Evolutionary conservation across 2,329 filamentous ascomycete genomes (phyloP), one percentile per base, ranked within the genome.

Genomic region (Ophiocordyceps australis): DNA sequence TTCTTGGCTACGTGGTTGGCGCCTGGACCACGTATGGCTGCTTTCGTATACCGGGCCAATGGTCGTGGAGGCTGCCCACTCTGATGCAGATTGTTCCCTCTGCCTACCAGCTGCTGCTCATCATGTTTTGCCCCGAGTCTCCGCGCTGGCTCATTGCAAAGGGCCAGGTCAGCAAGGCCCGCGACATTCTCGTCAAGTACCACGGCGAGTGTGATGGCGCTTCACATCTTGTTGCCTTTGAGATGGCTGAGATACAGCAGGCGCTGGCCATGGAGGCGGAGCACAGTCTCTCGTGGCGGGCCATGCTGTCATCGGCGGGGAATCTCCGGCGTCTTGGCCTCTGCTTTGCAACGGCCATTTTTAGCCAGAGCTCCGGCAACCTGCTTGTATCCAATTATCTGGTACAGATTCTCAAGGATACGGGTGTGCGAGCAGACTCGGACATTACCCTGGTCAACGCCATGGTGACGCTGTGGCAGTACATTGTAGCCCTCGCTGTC

Each of bases 61-160:
- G 61, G 63, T 52, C 53, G 1, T 62, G 58, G 64, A 49, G 59
- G 23, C 47, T 66, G 12, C 66, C 65, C 0, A 59, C 59, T 2
- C 45, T 68, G 4, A 39, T 65, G 3, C 66, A 71, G 38, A 54
- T 56, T 22, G 31, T 57, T 5, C 59, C 54, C 49, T 40, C 53
- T 2, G 37, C 33, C 1, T 48, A 47, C 16, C 49, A 62, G 32
- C 48, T 65, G 12, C 28, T 43, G 8, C 53, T 59, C 27, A 43
- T 61, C 26, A 52, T 49, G 34, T 58, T 65, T 26, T 53, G 68
- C 5, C 68, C 69, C 0, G 71, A 75, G 33, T 67, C 59, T 1
- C 70, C 70, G 2, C 55, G 70, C 20, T 74, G 59, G 57, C 42
- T 71, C 16, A 52, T 71, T 22, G 54, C 57, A 19, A 54, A 63